Base-by-base conservation (phyloP, 352 stramenopile genomes). In the Globisporangium ultimum region DNA sequence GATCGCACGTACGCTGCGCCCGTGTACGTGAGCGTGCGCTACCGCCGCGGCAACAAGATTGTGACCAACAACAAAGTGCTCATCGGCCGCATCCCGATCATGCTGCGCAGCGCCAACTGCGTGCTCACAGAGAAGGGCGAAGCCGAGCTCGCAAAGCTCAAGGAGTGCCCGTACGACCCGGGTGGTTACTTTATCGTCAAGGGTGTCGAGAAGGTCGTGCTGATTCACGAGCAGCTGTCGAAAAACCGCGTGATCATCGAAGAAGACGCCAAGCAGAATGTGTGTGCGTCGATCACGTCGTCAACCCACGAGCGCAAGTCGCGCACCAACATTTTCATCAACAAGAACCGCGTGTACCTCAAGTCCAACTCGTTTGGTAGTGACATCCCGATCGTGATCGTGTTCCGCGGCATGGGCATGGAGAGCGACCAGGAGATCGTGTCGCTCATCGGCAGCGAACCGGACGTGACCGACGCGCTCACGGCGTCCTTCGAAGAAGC, bases 171-270 rank as follows among this genome's bases (percentile, higher is more conserved):
- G 18, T 99, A 99, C 72, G 97, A 99, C 78, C 97, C 97, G 21
- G 98, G 98, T 64, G 97, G 98, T 60, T 99, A 99, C 74, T 99
- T 99, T 62, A 95, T 99, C 63, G 95, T 99, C 24, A 98, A 98
- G 66, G 97, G 96, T 46, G 84, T 97, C 1, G 97, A 99, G 73
- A 99, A 99, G 67, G 98, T 99, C 17, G 98, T 99, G 72, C 77
- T 99, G 4, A 99, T 99, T 71, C 97, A 99, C 74, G 98, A 99
- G 60, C 98, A 99, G 72, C 72, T 99, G 48, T 98, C 86, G 41
- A 99, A 99, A 77, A 99, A 99, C 88, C 86, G 97, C 65, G 96
- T 99, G 20, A 99, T 99, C 72, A 94, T 99, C 48, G 98, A 99
- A 77, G 84, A 98, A 70, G 97, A 99, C 63, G 67, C 63, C 66